Percentiles rank a stretch among this genome's conserved stretches.
phyloP scores from a whole-genome alignment of 805 yeast genomes.

The Starmerella potacharoeniae region DNA sequence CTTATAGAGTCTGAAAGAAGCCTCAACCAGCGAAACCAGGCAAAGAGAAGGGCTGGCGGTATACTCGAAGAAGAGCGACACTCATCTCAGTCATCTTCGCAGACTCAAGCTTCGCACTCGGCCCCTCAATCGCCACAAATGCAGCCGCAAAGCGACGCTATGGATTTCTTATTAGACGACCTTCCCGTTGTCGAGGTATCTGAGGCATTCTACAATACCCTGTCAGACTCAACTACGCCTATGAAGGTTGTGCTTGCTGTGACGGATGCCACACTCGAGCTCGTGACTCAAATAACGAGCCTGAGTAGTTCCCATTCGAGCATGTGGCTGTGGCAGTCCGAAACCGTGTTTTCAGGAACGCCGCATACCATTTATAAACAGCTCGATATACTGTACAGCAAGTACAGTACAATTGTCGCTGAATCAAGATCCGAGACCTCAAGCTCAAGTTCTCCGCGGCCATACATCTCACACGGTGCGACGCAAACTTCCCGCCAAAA shows the following conservation, averaged over 20 bases:
- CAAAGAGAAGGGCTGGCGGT: background rate
- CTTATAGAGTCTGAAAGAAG: slow-evolving; percentile 10
- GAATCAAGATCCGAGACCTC: background rate
- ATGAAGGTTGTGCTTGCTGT: slow-evolving; percentile 7
- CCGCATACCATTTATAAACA: background rate
- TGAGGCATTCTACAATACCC: slow-evolving; percentile 8
- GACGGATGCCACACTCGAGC: slow-evolving; percentile 6
- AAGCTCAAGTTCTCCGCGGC: background rate
- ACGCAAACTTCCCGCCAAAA: background rate
- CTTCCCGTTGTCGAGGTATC: slow-evolving; percentile 11
- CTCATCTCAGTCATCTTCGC: background rate
- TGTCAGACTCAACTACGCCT: slow-evolving; percentile 7
- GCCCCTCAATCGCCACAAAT: background rate
- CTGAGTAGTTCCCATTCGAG: slow-evolving; percentile 1
- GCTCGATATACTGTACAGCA: background rate
- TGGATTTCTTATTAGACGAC: background rate
- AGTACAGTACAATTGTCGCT: background rate
- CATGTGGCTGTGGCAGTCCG: slow-evolving; percentile 5
- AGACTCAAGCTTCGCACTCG: background rate
- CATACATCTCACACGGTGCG: background rate
- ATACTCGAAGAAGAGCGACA: background rate
- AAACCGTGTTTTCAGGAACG: background rate
- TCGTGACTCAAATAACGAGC: slow-evolving; percentile 1
- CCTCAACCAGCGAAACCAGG: background rate
- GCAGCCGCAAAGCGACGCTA: background rate